These are phyloP conservation scores for Pleurotus djamor DNA, from an alignment of 768 basidiomycete species.

Conservation along the genomic window DNA sequence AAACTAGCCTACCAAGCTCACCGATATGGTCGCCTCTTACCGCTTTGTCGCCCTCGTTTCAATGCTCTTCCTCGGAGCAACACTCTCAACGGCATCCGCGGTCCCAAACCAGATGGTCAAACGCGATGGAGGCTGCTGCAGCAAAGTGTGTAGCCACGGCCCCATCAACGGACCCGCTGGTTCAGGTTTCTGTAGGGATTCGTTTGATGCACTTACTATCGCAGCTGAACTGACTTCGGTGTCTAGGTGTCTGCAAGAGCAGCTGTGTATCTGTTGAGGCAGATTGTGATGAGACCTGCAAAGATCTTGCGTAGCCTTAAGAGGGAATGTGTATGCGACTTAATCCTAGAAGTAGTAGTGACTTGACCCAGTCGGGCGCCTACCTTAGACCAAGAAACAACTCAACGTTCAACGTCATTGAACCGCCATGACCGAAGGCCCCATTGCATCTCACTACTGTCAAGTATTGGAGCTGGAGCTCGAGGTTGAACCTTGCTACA, in stretches of 20 bases:
- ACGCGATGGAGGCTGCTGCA: not conserved
- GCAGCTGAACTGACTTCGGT: not conserved
- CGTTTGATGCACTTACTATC: not conserved
- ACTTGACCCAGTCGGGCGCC: too few species aligned
- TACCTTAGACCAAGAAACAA: too few species aligned
- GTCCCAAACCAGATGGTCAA: not conserved
- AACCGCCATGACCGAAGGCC: too few species aligned
- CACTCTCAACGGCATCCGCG: not conserved
- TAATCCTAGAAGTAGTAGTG: too few species aligned
- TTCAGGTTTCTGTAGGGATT: not conserved
- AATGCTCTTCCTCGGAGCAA: not conserved
- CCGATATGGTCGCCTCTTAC: not conserved
- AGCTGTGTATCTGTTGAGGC: constrained; percentile 4
- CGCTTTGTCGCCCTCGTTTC: constrained; percentile 1
- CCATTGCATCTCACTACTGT: too few species aligned
- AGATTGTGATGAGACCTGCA: not conserved
- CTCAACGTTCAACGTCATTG: too few species aligned
- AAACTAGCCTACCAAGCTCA: not conserved
- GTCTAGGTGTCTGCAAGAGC: constrained; percentile 1
- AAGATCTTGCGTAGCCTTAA: not conserved
- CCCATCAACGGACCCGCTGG: not conserved
- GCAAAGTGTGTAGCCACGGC: constrained; percentile 3
- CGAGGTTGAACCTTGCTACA: too few species aligned
- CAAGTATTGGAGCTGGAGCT: too few species aligned
- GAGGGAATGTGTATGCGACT: too few species aligned